These are phyloP conservation scores for Talaromyces sp. DNA, from an alignment of 2,329 filamentous ascomycete genomes.

Conservation along the genomic window DNA sequence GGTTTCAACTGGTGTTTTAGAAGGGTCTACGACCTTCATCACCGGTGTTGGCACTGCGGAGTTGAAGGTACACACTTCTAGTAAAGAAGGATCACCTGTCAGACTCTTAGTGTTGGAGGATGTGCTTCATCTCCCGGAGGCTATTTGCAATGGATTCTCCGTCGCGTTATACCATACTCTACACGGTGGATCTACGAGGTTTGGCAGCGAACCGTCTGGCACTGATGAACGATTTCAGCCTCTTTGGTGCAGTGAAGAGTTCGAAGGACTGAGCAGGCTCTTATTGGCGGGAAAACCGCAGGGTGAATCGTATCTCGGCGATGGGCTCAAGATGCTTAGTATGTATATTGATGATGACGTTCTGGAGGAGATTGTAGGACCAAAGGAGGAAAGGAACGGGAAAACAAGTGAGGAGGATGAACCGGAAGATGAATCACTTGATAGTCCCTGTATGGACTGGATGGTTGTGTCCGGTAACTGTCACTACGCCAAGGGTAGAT, in stretches of 20 bases:
- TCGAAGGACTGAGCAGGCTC: neutral
- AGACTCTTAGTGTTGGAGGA: slow-evolving; percentile 1
- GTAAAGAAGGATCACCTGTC: neutral
- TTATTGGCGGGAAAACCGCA: slow-evolving; percentile 10
- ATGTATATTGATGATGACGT: neutral
- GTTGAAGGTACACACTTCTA: neutral
- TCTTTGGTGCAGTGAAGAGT: slow-evolving; percentile 1
- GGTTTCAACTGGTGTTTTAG: neutral
- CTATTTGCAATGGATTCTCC: slow-evolving; percentile 4
- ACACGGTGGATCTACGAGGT: neutral
- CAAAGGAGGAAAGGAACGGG: neutral
- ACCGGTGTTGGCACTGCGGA: slow-evolving; percentile 2
- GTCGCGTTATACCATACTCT: neutral
- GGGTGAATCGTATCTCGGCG: slow-evolving; percentile 4
- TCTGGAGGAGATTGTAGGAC: neutral
- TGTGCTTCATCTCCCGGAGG: slow-evolving; percentile 8
- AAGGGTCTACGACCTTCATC: neutral
- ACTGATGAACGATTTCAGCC: neutral
- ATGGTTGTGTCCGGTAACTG: neutral
- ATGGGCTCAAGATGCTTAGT: slow-evolving; percentile 1
- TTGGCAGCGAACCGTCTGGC: neutral
- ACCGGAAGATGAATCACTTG: neutral
- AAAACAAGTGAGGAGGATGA: neutral
- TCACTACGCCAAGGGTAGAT: neutral
- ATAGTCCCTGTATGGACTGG: neutral